Evolutionary conservation across 768 basidiomycete species (phyloP), one percentile per base, ranked within the genome.

Genomic region (Exsudoporus frostii): DNA sequence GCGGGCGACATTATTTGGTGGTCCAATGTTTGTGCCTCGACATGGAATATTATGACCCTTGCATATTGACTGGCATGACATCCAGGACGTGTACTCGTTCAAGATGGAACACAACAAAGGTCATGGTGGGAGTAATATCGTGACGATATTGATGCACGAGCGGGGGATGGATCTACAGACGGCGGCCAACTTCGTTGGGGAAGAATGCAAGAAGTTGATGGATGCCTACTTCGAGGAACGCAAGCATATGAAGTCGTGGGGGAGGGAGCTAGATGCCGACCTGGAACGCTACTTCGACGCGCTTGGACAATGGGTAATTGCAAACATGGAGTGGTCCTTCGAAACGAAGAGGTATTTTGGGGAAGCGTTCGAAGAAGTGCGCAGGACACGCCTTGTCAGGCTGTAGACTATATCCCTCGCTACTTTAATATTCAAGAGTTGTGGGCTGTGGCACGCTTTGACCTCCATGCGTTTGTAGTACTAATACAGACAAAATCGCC

Each of bases 81-180:
- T 45, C 41, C 60, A 86, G 85, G 85, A 88, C 55, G 68, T 87
- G 15, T 86, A 85, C 61, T 86, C 84, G 8, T 88, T 87, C 68
- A 81, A 85, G 66, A 82, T 85, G 79, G 86, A 90, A 60, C 83
- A 85, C 59, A 77, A 80, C 46, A 79, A 79, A 59, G 87, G 85
- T 19, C 79, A 82, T 47, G 74, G 70, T 25, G 82, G 81, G 51
- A 86, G 86, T 63, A 89, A 88, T 64, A 75, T 88, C 58, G 73
- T 90, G 46, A 84, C 83, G 9, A 83, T 87, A 34, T 75, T 86
- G 53, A 86, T 86, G 82, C 67, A 79, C 53, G 77, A 79, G 56
- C 76, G 76, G 48, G 60, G 69, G 20, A 66, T 84, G 45, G 73
- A 74, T 49, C 71, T 87, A 44, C 86, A 88, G 66, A 74, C 76